Base-by-base conservation (phyloP, 1,139 yeast genomes). In the Debaryomyces coudertii region DNA sequence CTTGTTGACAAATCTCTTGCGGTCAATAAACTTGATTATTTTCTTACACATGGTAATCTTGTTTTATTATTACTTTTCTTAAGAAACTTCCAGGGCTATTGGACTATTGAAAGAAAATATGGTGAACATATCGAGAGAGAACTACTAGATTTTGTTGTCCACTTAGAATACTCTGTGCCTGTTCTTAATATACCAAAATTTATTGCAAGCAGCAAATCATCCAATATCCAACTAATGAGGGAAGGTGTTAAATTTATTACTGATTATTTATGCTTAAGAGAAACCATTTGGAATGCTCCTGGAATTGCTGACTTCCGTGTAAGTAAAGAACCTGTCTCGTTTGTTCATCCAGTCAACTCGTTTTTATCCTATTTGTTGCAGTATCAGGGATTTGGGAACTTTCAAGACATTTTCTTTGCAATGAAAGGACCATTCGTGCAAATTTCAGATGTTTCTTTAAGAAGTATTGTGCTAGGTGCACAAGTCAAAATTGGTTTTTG, bases 401-500 rank as follows among this genome's bases (percentile, higher is more conserved):
- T 62, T 28, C 40, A 48, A 4, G 56, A 57, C 3, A 34, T 55
- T 2, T 46, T 69, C n/a, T 46, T 46, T 20, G 44, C 47, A 4
- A 30, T 57, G 15, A 50, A 49, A 4, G 40, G 43, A 5, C 72
- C 73, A 18, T 73, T 78, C 49, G 54, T 76, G 45, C 60, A 62
- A 3, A 67, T 82, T 15, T 71, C 86, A 0, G 90, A 84, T 58
- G 66, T 76, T 38, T 75, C 87, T 0, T 64, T 87, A 42, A 71
- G 87, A 56, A 75, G 85, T 16, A 68, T 83, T 8, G 95, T 87
- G 0, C 67, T 88, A 16, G 73, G 85, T 6, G 75, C 92, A 0
- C 97, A 93, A 61, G 82, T 90, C 12, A 80, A 82, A 39, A 76
- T 81, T 1, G 96, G 96, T 0, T 80, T 86, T 50, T 93, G 98